These are phyloP conservation scores for Pichia eremophila DNA, from an alignment of 805 yeast genomes.

Conservation along the genomic window DNA sequence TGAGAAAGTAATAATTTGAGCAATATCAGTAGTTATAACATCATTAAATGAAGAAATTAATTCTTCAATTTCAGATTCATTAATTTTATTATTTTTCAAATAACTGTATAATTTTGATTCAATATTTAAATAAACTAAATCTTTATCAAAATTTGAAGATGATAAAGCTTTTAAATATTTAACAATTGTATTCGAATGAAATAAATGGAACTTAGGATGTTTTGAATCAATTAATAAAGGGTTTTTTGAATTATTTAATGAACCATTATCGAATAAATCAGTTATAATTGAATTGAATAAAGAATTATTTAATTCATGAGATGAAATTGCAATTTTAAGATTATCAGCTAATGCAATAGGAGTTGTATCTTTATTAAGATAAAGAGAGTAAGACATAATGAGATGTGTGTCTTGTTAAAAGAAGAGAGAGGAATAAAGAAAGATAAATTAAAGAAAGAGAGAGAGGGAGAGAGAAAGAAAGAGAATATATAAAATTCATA, in stretches of 20 bases:
- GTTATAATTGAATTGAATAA: conserved; percentile 1
- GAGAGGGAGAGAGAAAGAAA: neutral
- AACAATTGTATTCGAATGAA: conserved; percentile 63
- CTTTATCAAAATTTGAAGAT: conserved; percentile 4
- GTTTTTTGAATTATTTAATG: conserved; percentile 7
- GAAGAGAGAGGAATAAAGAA: neutral
- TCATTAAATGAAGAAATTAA: conserved; percentile 18
- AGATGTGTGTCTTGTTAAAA: neutral
- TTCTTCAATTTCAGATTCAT: conserved; percentile 1
- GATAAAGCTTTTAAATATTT: conserved; percentile 41
- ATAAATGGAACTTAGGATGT: conserved; percentile 35
- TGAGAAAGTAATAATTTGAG: conserved; percentile 51
- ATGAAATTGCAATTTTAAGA: conserved; percentile 37
- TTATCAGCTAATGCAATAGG: conserved; percentile 28
- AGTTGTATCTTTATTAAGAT: conserved; percentile 6
- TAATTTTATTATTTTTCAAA: conserved; percentile 28
- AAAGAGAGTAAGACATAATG: conserved; percentile 10
- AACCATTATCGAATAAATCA: conserved; percentile 2
- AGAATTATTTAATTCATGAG: conserved; percentile 16
- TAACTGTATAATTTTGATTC: conserved; percentile 37
- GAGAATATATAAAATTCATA: too few species aligned
- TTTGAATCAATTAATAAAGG: conserved; percentile 24
- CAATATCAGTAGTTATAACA: conserved; percentile 27
- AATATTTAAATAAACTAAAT: conserved; percentile 24
- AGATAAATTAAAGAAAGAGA: neutral